A percentile compares a stretch with the other conserved stretches of the same genome.
phyloP scores from a whole-genome alignment of 257 asterid genomes.

The Cinchona pubescens region DNA sequence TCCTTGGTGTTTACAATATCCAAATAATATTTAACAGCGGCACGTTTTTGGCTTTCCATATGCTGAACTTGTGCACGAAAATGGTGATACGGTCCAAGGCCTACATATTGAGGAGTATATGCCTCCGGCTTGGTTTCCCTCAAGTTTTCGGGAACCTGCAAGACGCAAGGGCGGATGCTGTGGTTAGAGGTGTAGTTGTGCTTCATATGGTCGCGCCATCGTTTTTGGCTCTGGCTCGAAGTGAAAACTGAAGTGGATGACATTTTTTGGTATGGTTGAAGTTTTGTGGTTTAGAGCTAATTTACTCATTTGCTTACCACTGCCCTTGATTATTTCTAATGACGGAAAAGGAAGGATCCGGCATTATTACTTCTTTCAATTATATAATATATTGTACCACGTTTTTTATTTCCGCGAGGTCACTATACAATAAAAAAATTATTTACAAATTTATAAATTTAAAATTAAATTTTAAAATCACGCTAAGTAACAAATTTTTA shows the following conservation, averaged over 20 bases:
- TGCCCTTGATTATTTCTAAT: background rate
- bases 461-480: too few species aligned
- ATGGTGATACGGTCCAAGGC: constrained; percentile 45
- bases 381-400: too few species aligned
- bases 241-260: background rate
- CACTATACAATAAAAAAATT: too few species aligned
- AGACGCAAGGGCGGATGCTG: constrained; percentile 12
- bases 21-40: constrained; percentile 15
- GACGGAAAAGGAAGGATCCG: too few species aligned
- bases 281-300: background rate
- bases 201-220: constrained; percentile 28
- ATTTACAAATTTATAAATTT: too few species aligned
- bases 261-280: constrained; percentile 14
- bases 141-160: constrained; percentile 23
- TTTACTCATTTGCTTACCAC: background rate
- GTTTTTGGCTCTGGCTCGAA: constrained; percentile 20
- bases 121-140: constrained; percentile 33
- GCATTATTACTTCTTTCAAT: too few species aligned
- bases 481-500: too few species aligned
- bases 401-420: too few species aligned
- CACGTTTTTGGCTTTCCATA: constrained; percentile 28
- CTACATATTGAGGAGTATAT: constrained; percentile 33
- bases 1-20: background rate
- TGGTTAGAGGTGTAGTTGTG: background rate
- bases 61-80: constrained; percentile 30